These are phyloP conservation scores for Dovyalis caffra DNA, from an alignment of 345 rosid species.

Conservation along the genomic window DNA sequence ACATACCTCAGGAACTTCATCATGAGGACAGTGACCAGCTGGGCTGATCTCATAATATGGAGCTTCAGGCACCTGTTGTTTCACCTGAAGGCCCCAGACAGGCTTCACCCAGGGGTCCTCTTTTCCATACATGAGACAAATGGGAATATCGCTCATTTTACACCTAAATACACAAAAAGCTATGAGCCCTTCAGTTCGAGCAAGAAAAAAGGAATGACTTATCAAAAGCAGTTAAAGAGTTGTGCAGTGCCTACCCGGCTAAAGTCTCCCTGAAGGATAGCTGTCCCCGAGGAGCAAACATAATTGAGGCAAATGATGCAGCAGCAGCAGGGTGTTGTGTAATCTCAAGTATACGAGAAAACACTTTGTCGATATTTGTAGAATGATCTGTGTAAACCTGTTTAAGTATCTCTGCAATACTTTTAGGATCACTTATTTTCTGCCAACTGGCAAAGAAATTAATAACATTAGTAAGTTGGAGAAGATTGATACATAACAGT, in stretches of 20 bases:
- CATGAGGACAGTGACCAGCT: slow-evolving; percentile 99
- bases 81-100: slow-evolving; percentile 79
- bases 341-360: slow-evolving; percentile 65
- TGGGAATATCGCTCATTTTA: slow-evolving; percentile 46
- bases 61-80: slow-evolving; percentile 68
- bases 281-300: slow-evolving; percentile 83
- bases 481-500: neutral
- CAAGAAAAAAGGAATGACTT: neutral
- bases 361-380: slow-evolving; percentile 75
- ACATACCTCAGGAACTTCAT: slow-evolving; percentile 96
- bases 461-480: neutral
- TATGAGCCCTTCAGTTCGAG: slow-evolving; percentile 7
- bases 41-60: slow-evolving; percentile 94
- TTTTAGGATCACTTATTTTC: slow-evolving; percentile 85
- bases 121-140: slow-evolving; percentile 88
- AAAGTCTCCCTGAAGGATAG: slow-evolving; percentile 73
- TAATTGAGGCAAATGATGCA: slow-evolving; percentile 86
- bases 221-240: neutral
- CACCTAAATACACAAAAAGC: slow-evolving; percentile 46
- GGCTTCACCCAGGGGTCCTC: slow-evolving; percentile 99
- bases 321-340: slow-evolving; percentile 95
- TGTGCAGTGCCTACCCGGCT: slow-evolving; percentile 38
- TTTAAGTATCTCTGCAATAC: slow-evolving; percentile 74
- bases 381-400: slow-evolving; percentile 93
- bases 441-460: slow-evolving; percentile 57